Evolutionary conservation across 2,329 filamentous ascomycete species (phyloP).

Genomic region (Pyricularia sp.): DNA sequence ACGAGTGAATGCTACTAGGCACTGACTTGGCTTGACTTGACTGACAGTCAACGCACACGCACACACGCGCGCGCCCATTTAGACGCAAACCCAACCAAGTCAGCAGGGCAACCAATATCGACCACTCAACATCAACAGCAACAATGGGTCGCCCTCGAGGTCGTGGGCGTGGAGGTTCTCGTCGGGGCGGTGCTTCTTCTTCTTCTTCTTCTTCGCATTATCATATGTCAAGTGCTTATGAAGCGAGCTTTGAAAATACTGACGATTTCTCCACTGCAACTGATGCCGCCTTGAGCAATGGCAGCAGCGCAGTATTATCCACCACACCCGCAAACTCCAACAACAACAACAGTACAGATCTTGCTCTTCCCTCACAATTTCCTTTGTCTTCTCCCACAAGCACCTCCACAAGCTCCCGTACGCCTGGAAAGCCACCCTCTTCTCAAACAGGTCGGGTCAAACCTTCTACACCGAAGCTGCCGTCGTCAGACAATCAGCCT

Average conservation of each 20-base stretch:
- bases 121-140: neutral
- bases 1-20: neutral
- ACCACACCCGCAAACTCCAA: neutral
- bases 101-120: neutral
- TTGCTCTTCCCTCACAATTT: neutral
- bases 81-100: conserved; percentile 4
- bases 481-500: neutral
- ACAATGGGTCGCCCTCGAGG: conserved; percentile 10
- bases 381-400: neutral
- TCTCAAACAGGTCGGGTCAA: neutral
- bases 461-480: neutral
- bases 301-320: neutral
- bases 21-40: neutral
- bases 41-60: neutral
- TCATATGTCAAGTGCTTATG: conserved; percentile 3
- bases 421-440: neutral
- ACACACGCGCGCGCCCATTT: conserved; percentile 4
- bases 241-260: neutral
- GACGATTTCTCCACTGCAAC: neutral
- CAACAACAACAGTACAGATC: neutral
- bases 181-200: conserved; percentile 5
- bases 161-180: conserved; percentile 7
- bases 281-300: neutral
- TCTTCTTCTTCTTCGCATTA: neutral
- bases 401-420: neutral